Conservation (phyloP, 768 basidiomycete genomes). For the Boletus barrowsii region DNA sequence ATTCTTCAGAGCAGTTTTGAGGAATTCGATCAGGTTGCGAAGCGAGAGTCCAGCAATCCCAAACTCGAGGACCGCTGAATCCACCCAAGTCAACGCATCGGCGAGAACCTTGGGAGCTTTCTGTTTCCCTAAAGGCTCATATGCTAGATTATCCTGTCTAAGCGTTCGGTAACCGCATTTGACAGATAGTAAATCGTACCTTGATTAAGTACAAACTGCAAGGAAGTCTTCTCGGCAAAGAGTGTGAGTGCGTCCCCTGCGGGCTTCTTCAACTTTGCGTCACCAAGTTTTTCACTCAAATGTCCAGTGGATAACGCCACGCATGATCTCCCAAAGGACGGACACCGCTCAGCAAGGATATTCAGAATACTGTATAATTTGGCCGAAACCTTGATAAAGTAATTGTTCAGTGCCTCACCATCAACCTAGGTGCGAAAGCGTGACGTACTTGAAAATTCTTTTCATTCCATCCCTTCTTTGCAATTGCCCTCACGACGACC, state of each 20-base stretch:
- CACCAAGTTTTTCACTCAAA: constrained; percentile 91
- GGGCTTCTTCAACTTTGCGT: constrained; percentile 94
- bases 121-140: constrained; percentile 90
- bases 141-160: constrained; percentile 50
- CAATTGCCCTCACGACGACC: constrained; percentile 80
- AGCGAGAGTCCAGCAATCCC: constrained; percentile 86
- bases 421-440: background rate
- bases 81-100: constrained; percentile 87
- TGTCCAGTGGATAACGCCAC: constrained; percentile 78
- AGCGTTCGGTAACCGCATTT: constrained; percentile 11
- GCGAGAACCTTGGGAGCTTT: constrained; percentile 97
- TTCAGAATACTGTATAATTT: constrained; percentile 81
- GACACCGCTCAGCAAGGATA: constrained; percentile 71
- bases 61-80: constrained; percentile 82
- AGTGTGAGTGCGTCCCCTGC: constrained; percentile 81
- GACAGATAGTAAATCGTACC: constrained; percentile 46
- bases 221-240: constrained; percentile 89
- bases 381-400: constrained; percentile 66
- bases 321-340: constrained; percentile 83
- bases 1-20: constrained; percentile 83
- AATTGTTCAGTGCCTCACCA: constrained; percentile 7
- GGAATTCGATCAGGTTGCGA: constrained; percentile 82
- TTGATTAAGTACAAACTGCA: constrained; percentile 92
- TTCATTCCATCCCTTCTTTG: constrained; percentile 95
- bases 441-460: constrained; percentile 91